Evolutionary conservation across 2,329 filamentous ascomycete genomes (phyloP).

Genomic region (Pestalotiopsis sp.): DNA sequence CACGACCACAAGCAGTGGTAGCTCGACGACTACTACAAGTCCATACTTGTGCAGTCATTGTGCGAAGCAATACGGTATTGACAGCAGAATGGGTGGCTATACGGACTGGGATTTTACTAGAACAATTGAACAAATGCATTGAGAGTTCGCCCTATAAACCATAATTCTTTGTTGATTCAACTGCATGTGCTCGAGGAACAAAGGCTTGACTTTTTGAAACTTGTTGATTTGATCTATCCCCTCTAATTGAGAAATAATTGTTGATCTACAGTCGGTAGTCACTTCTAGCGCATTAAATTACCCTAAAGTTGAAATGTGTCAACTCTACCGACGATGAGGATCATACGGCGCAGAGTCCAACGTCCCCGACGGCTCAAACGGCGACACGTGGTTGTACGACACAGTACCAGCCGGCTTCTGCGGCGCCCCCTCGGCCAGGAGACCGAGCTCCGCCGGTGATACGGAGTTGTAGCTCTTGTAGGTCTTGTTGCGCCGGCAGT

Average conservation of each 20-base stretch:
- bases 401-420: background rate
- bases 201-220: background rate
- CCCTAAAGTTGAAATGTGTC: too few relatives aligned
- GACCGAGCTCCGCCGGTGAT: background rate
- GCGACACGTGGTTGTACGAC: background rate
- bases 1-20: background rate
- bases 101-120: background rate
- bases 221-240: background rate
- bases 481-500: background rate
- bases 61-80: background rate
- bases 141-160: background rate
- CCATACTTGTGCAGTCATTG: background rate
- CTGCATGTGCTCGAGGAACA: background rate
- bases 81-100: background rate
- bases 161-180: background rate
- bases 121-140: background rate
- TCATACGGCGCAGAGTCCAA: background rate
- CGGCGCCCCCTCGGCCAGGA: background rate
- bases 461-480: background rate
- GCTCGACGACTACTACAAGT: background rate
- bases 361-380: background rate
- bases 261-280: background rate
- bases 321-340: background rate
- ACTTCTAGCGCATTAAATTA: background rate
- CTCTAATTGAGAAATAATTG: background rate